Conservation (phyloP, 78 protist species). For the Dictyostelium brefeldianum region DNA sequence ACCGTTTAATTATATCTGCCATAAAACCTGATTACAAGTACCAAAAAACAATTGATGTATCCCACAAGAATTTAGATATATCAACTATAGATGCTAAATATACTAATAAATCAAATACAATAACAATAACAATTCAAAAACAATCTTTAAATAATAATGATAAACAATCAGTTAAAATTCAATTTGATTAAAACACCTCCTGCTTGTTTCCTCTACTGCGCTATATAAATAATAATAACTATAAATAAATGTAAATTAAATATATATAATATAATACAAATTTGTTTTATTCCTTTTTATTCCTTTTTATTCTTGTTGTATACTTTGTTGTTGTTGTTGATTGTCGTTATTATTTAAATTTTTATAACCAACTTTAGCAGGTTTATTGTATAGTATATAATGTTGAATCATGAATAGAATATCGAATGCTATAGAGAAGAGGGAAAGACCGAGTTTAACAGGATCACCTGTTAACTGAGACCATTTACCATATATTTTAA, state of each 20-base stretch:
- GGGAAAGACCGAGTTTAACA: constrained; percentile 91
- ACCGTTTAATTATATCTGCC: background rate
- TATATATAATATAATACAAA: background rate
- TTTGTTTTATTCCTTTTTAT: background rate
- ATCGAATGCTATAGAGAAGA: constrained; percentile 89
- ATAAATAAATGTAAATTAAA: background rate
- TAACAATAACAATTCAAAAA: background rate
- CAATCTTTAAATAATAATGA: background rate
- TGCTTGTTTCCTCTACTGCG: too few species aligned
- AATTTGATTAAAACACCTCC: constrained; percentile 1
- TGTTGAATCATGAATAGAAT: constrained; percentile 94
- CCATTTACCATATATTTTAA: constrained; percentile 76
- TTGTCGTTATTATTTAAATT: constrained; percentile 1
- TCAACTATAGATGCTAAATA: background rate
- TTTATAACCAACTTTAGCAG: constrained; percentile 10
- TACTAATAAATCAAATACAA: background rate
- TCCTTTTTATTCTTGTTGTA: background rate
- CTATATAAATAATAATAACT: too few species aligned
- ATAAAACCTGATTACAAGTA: background rate
- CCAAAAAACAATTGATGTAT: background rate
- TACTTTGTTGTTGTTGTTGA: background rate
- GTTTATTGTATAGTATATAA: constrained; percentile 83
- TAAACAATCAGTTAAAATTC: background rate
- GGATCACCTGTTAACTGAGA: constrained; percentile 89
- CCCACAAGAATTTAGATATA: background rate